A percentile compares a stretch with the other conserved stretches of the same genome.
phyloP scores from a whole-genome alignment of 257 asterid genomes.

The Rubia yunnanensis region DNA sequence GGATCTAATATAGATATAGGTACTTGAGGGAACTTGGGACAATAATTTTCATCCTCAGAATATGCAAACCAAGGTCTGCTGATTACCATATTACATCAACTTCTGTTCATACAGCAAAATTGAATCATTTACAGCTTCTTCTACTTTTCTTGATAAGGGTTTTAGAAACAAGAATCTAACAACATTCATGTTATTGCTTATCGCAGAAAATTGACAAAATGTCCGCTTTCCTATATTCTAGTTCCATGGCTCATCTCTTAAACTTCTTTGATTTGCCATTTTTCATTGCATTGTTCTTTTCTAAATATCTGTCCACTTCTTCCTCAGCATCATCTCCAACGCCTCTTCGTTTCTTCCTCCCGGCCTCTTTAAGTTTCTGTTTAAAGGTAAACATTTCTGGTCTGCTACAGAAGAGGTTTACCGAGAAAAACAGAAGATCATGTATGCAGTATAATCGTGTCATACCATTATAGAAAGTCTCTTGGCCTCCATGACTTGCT shows the following conservation, averaged over 20 bases:
- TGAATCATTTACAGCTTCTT: neutral
- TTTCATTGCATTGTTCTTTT: neutral
- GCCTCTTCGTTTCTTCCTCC: constrained; percentile 3
- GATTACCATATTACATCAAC: neutral
- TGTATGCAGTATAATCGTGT: neutral
- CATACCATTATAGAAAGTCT: constrained; percentile 57
- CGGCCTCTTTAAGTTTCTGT: constrained; percentile 70
- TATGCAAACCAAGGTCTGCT: neutral
- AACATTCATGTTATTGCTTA: neutral
- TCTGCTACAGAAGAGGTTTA: neutral
- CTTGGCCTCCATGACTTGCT: constrained; percentile 73
- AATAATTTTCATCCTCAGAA: neutral
- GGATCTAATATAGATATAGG: too few species aligned
- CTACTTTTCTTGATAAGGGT: neutral
- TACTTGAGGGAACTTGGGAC: too few species aligned
- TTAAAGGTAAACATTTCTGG: neutral
- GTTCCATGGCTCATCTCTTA: neutral
- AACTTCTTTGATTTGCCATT: neutral
- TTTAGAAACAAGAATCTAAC: neutral
- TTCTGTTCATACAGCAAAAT: too few species aligned
- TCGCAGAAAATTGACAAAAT: neutral
- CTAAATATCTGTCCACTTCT: constrained; percentile 1
- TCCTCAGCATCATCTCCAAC: constrained; percentile 8
- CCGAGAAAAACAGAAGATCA: neutral
- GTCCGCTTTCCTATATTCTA: neutral